Base-by-base conservation (phyloP, 139 green algal species). In the Spirogloea muscicola region DNA sequence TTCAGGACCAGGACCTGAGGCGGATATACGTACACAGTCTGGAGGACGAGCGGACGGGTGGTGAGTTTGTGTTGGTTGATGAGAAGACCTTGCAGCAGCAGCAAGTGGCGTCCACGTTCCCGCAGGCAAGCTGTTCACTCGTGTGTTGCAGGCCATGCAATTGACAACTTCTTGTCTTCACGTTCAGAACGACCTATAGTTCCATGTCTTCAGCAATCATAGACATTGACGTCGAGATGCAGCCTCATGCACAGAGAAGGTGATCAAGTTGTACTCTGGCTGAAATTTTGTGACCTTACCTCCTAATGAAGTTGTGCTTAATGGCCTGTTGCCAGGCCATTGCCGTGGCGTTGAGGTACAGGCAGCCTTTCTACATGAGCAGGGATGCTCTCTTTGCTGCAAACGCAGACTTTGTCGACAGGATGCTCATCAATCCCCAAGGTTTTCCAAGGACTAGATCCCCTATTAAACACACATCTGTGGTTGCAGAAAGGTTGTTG, bases 341-440 rank as follows among this genome's bases (percentile, higher is more conserved):
- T n/a, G 60, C 37, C 2, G 33, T 68, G 10, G 60, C 60, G 29
- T 13, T 68, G 38, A n/a, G 60, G 38, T 68, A 68, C 60, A 21
- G 60, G 29, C 37, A 68, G 38, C 60, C 60, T n/a, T 27, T 68
- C n/a, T 21, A 29, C 3, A n/a, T 68, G 33, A 39, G 51, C 38
- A n/a, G 34, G 38, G 18, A 29, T 21, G 37, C 33, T 25, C 34
- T 68, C 5, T 39, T 68, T 21, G 37, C 60, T 21, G 33, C 60
- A 1, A 68, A 68, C 36, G 33, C 33, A 6, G 60, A 68, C 38
- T 68, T 68, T 29, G 38, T 68, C 0, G 60, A 68, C 2, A n/a
- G 60, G 25, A 68, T 68, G 60, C 37, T 68, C n/a, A n/a, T 68
- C 60, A 68, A 68, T 29, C 60, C 60, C 37, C n/a, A n/a, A n/a